A percentile compares a stretch with the other conserved stretches of the same genome.
phyloP scores from a whole-genome alignment of 176 grass and related monocot species.

The Calamus simplicifolius region DNA sequence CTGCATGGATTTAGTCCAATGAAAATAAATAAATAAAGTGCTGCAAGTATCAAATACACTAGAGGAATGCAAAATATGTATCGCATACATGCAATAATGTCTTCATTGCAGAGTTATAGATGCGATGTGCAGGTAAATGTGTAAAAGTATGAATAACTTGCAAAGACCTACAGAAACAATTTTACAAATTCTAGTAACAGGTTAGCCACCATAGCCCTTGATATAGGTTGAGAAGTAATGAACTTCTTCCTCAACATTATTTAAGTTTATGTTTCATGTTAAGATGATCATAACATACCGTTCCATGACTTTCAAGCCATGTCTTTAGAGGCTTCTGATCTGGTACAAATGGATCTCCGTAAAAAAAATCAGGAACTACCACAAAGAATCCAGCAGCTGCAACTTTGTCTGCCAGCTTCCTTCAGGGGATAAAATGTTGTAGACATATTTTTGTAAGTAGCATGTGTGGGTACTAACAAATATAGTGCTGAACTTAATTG shows the following conservation, averaged over 20 bases:
- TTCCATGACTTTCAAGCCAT: constrained; percentile 26
- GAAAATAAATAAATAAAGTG: no score
- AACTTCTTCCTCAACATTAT: neutral
- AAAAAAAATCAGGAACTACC: constrained; percentile 33
- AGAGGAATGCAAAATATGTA: no score
- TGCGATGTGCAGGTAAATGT: no score
- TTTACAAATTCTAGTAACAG: neutral
- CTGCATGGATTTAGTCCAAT: no score
- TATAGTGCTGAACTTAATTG: no score
- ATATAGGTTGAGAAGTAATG: neutral
- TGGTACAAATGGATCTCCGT: constrained; percentile 24
- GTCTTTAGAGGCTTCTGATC: neutral
- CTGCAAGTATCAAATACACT: no score
- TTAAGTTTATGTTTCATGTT: neutral
- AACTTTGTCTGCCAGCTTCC: constrained; percentile 36
- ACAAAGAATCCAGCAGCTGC: constrained; percentile 29
- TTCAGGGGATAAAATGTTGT: neutral
- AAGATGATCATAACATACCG: constrained; percentile 3
- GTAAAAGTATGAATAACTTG: no score
- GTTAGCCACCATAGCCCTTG: neutral
- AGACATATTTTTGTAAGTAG: no score
- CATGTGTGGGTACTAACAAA: no score
- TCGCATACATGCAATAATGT: no score
- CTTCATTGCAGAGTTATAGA: no score
- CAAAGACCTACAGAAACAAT: no score